These are phyloP conservation scores for Phytophthora pisi DNA, from an alignment of 352 stramenopile species.

Conservation along the genomic window DNA sequence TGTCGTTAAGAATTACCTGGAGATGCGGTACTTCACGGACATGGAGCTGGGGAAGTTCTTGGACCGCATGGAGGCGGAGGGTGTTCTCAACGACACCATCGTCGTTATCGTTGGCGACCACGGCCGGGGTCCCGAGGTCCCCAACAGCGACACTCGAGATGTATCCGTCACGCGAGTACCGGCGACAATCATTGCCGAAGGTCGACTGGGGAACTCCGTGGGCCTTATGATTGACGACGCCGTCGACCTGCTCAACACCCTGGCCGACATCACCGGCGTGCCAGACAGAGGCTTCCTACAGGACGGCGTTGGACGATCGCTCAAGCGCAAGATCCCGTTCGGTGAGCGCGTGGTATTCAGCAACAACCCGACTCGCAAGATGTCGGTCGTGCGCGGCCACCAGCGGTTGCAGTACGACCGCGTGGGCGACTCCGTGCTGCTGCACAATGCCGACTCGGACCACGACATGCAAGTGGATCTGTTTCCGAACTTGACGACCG, in stretches of 20 bases:
- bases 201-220: background rate
- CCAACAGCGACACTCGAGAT: background rate
- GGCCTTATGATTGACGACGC: background rate
- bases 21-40: slow-evolving; percentile 3
- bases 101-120: slow-evolving; percentile 1
- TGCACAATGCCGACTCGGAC: slow-evolving; percentile 1
- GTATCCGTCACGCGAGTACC: background rate
- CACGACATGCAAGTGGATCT: slow-evolving; percentile 1
- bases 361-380: slow-evolving; percentile 4
- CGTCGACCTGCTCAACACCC: slow-evolving; percentile 1
- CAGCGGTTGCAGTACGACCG: background rate
- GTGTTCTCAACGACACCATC: slow-evolving; percentile 3
- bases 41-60: slow-evolving; percentile 2
- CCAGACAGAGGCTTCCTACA: background rate
- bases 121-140: background rate
- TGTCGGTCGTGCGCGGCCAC: slow-evolving; percentile 1
- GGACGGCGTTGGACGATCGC: slow-evolving; percentile 1
- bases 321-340: background rate
- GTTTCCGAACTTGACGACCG: background rate
- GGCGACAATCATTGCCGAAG: background rate
- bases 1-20: background rate
- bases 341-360: slow-evolving; percentile 1
- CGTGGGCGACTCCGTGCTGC: background rate
- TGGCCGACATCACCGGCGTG: background rate
- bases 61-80: background rate